Conservation (phyloP, 2,329 filamentous ascomycete species). For the Aspergillus vadensis region DNA sequence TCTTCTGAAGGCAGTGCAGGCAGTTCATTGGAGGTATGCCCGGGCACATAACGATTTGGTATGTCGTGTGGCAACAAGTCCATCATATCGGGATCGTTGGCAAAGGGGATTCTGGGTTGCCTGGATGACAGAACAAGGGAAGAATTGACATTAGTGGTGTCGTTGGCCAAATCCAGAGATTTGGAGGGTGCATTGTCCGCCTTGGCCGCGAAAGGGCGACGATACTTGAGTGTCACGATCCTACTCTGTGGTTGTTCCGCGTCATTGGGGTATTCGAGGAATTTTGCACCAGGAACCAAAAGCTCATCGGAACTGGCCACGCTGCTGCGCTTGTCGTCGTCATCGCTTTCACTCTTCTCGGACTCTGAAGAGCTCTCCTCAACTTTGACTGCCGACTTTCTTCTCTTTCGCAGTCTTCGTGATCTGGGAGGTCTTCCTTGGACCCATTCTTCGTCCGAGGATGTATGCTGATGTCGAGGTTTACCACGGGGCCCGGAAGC, state of each 20-base stretch:
- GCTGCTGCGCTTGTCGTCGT: constrained; percentile 6
- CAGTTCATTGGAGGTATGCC: no score
- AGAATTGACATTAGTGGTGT: neutral
- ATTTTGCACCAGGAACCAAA: constrained; percentile 19
- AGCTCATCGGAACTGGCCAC: constrained; percentile 13
- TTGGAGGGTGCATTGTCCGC: neutral
- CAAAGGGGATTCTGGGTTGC: no score
- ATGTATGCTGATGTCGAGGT: neutral
- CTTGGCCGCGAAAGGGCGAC: neutral
- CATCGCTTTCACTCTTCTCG: constrained; percentile 16
- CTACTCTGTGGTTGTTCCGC: constrained; percentile 6
- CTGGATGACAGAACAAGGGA: no score
- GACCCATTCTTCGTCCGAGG: constrained; percentile 13
- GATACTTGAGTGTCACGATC: constrained; percentile 21
- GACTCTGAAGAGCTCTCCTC: neutral
- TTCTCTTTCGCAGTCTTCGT: neutral
- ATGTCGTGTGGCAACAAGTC: no score
- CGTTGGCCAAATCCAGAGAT: neutral
- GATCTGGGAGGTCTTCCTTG: neutral
- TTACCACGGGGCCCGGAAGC: neutral
- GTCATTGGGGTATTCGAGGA: constrained; percentile 22
- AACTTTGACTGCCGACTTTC: neutral
- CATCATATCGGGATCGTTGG: no score
- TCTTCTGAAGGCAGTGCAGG: no score
- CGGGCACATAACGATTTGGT: no score